Evolutionary conservation across 73 alveolate genomes (phyloP).

Genomic region (Tetrahymena malaccensis): DNA sequence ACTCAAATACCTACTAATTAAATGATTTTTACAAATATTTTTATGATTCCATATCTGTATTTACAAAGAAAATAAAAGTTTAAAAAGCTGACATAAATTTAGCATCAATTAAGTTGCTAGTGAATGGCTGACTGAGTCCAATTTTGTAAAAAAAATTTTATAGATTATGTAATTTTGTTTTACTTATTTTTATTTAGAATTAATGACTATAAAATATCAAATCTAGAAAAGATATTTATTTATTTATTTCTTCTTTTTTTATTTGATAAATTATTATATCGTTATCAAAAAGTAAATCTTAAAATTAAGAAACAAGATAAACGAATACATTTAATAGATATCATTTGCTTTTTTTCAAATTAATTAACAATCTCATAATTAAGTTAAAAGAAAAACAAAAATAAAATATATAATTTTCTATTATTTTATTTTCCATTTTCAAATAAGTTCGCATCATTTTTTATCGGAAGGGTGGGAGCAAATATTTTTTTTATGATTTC

Average conservation of each 20-base stretch:
- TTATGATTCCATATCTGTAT: too few species aligned
- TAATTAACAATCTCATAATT: not conserved
- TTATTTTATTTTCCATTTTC: not conserved
- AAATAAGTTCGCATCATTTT: not conserved
- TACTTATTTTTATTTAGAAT: not conserved
- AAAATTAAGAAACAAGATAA: not conserved
- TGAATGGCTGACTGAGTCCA: not conserved
- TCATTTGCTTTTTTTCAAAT: too few species aligned
- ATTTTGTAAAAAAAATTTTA: too few species aligned
- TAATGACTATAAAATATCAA: not conserved
- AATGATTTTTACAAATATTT: too few species aligned
- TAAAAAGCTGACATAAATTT: not conserved
- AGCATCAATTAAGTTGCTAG: not conserved
- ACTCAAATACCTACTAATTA: too few species aligned
- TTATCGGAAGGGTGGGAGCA: not conserved
- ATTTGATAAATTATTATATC: too few species aligned
- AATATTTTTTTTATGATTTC: not conserved
- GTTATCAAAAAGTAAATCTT: not conserved
- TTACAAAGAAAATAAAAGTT: too few species aligned
- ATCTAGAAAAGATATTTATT: not conserved
- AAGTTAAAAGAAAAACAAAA: not conserved
- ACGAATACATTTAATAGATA: not conserved
- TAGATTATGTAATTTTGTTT: too few species aligned
- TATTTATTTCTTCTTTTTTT: too few species aligned
- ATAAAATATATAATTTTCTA: not conserved